Evolutionary conservation across 495 filamentous ascomycete genomes (phyloP), one percentile per base, ranked within the genome.

Genomic region (Geoglossum glabrum): DNA sequence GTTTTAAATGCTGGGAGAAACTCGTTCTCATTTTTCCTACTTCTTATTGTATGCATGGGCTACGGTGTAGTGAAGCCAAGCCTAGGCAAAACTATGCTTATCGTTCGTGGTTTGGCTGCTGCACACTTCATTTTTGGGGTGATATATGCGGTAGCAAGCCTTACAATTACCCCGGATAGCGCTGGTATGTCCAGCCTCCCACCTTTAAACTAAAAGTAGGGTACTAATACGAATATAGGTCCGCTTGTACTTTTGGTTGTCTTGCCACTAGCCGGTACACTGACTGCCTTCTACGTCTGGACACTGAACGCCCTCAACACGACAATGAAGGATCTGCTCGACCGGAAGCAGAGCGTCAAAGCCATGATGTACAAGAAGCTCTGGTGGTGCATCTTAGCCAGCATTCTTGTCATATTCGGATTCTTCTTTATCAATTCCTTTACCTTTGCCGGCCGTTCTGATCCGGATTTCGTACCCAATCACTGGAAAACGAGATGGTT

Each of bases 401-500:
- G 84, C 63, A 95, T 99, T 67, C 72, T 95, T 56, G 86, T 97
- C 54, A 96, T 96, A 61, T 96, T 97, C 63, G 89, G 75, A 59
- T 99, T 97, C 73, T 95, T 99, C 74, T 84, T 85, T 65, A 79
- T 96, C 70, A 97, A 95, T 72, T 90, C 86, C 54, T 89, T 96
- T 70, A 84, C 81, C 28, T 95, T 98, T 64, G 90, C 87, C 50
- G 87, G 87, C 25, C 79, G 77, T 58, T 76, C 76, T 43, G 80
- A 89, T 60, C 86, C 85, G 5, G 85, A 88, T 67, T 98, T 93
- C 65, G 86, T 93, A 10, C 92, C 93, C 2, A 84, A 84, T 57
- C 89, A 97, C 72, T 99, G 92, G 92, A 85, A 93, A 74, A 85
- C 82, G 19, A 74, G 92, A 55, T 99, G 92, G 92, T 99, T 99